Evolutionary conservation across 202 grass and related monocot genomes (phyloP).

Genomic region (Setaria viridis): DNA sequence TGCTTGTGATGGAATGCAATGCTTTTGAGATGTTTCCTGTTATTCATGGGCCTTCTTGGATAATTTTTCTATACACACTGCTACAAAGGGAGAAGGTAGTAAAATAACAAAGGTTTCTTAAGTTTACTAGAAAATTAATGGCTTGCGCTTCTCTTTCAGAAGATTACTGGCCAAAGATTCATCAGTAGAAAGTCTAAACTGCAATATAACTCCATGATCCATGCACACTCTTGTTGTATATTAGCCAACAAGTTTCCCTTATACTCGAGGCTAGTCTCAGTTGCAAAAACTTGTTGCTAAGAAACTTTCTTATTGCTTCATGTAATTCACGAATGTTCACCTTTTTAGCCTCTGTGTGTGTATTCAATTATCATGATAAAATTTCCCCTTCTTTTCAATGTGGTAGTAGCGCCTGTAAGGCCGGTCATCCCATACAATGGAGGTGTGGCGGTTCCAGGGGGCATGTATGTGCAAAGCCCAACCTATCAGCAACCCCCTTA

Average conservation of each 20-base stretch:
- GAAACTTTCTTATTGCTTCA: constrained; percentile 27
- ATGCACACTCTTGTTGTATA: constrained; percentile 2
- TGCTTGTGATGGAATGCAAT: constrained; percentile 18
- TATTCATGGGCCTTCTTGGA: background rate
- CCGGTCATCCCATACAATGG: constrained; percentile 67
- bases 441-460: constrained; percentile 64
- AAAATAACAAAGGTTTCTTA: background rate
- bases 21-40: constrained; percentile 26
- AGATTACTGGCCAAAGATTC: too few species aligned
- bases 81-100: background rate
- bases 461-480: constrained; percentile 73
- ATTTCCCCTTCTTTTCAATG: constrained; percentile 46
- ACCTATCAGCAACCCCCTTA: constrained; percentile 73
- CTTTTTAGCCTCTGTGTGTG: constrained; percentile 26
- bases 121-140: constrained; percentile 41
- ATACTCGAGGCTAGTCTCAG: background rate
- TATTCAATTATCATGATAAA: constrained; percentile 46
- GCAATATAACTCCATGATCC: background rate
- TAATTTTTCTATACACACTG: background rate
- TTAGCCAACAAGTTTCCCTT: background rate
- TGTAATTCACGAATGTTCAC: constrained; percentile 28
- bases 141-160: too few species aligned
- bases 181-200: constrained; percentile 18
- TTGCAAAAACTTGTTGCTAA: constrained; percentile 1
- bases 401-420: constrained; percentile 63